These are phyloP conservation scores for Claviceps quebecensis DNA, from an alignment of 2,329 filamentous ascomycete genomes.

Conservation along the genomic window DNA sequence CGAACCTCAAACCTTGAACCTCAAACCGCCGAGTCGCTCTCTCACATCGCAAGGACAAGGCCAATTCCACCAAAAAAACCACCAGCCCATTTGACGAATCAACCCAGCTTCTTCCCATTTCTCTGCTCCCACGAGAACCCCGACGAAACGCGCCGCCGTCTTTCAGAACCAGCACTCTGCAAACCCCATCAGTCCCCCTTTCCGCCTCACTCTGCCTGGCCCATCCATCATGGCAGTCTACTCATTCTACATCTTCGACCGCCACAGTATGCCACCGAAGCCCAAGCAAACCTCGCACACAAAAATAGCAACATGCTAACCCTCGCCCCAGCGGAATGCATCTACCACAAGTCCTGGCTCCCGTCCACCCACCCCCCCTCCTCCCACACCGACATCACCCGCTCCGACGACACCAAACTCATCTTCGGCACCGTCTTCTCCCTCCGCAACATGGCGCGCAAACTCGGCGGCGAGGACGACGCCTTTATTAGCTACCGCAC, in stretches of 20 bases:
- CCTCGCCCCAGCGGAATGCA: conserved; percentile 65
- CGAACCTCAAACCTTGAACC: neutral
- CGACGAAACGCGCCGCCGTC: too few species aligned
- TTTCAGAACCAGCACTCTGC: neutral
- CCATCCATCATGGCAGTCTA: conserved; percentile 67
- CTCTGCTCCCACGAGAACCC: neutral
- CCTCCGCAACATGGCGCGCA: conserved; percentile 88
- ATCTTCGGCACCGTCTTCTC: conserved; percentile 97
- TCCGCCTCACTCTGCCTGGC: neutral
- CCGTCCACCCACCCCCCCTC: conserved; percentile 26
- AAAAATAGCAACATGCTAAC: neutral
- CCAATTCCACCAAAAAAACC: neutral
- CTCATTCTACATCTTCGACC: conserved; percentile 97
- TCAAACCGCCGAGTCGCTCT: neutral
- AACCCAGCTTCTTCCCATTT: neutral
- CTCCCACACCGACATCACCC: conserved; percentile 30
- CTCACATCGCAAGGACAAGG: neutral
- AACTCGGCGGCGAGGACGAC: conserved; percentile 86
- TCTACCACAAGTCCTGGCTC: conserved; percentile 84
- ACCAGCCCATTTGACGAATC: neutral
- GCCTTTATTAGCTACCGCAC: conserved; percentile 92
- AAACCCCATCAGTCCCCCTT: neutral
- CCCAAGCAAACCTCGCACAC: neutral
- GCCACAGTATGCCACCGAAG: conserved; percentile 57
- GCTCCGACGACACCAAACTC: conserved; percentile 80